Evolutionary conservation across 2,329 filamentous ascomycete genomes (phyloP), one percentile per base, ranked within the genome.

Genomic region (Aspergillus sp.): DNA sequence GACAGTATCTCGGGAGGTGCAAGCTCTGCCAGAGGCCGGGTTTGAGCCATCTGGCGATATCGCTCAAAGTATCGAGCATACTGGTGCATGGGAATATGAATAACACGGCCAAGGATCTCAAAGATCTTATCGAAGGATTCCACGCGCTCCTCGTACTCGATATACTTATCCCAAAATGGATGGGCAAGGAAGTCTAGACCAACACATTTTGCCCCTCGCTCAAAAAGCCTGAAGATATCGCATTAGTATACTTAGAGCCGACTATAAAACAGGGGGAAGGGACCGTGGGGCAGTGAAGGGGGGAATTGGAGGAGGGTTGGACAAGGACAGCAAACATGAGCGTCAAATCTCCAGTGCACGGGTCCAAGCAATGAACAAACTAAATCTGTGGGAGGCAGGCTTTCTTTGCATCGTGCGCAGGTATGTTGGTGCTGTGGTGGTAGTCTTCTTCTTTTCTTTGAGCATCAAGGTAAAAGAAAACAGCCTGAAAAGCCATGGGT

Each of bases 151-250:
- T 97, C 93, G 61, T 94, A 97, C 65, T 97, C 93, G 54, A 98
- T 82, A 63, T 95, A 98, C 71, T 95, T 97, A 69, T 98, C 93
- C 93, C 93, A 98, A 73, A 98, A 96, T 1, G 90, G 90, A 65
- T 96, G 90, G 2, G 90, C 86, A 25, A 95, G 78, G 64, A 95
- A 98, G 70, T 98, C 93, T 15, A 97, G 79, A 13, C 93, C 93
- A 37, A 95, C 90, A 60, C 81, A 85, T 25, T 80, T 79, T 23
- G 89, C 87, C 53, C 86, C 93, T 56, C 93, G 87, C 67, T 98
- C 91, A 64, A 97, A 97, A 7, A 97, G 80, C 58, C 93, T 98
- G 59, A 48, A 45, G 12, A 45, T 51, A 53, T 32, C 46, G 59
- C 53, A 67, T 76, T 56, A 79, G 76, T 60, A 63, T 54, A 48